Evolutionary conservation across 139 green algal genomes (phyloP), one percentile per base, ranked within the genome.

Genomic region (Micractinium sp.): DNA sequence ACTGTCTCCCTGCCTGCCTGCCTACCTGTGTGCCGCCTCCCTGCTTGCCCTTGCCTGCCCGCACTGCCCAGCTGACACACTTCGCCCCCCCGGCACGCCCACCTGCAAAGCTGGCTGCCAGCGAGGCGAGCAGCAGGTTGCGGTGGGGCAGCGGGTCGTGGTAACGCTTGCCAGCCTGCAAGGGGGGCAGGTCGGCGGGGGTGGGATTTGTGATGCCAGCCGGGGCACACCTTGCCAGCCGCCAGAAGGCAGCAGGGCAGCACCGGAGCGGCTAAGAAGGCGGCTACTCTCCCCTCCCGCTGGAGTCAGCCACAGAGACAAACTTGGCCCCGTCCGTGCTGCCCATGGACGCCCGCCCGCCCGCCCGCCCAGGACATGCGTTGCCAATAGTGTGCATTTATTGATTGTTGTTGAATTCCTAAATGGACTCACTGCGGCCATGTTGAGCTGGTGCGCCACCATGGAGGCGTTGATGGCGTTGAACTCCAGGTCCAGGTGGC

Each of bases 31-130:
- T 36, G 16, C 18, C n/a, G 9, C 29, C 29, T 41, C 15, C n/a
- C n/a, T 41, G 31, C 31, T 36, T 79, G n/a, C 73, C 47, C 47
- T 9, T 56, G 47, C 47, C 47, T 56, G 47, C 47, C 47, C 47
- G 9, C 47, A 56, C 47, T 9, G 9, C 47, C 47, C 9, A 9
- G 47, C 47, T 56, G 47, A 56, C 47, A 5, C 47, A 56, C 47
- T 56, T 53, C 4, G 29, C 18, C 16, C 35, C 18, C 35, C 33
- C 33, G 13, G 25, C 74, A 36, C n/a, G 1, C 71, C 7, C 81
- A 73, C 81, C 66, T 82, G 88, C 81, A 69, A 85, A 86, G 38
- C 39, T 88, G 39, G 88, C 88, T 7, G 83, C 88, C 63, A 91
- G 67, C 9, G 75, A 86, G 20, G 88, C 60, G 36, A 91, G 66